Percentiles rank a stretch among this genome's conserved stretches.
These are phyloP conservation scores for Thecaphora thlaspeos DNA, from an alignment of 1,284 basidiomycete genomes.

Conservation along the genomic window DNA sequence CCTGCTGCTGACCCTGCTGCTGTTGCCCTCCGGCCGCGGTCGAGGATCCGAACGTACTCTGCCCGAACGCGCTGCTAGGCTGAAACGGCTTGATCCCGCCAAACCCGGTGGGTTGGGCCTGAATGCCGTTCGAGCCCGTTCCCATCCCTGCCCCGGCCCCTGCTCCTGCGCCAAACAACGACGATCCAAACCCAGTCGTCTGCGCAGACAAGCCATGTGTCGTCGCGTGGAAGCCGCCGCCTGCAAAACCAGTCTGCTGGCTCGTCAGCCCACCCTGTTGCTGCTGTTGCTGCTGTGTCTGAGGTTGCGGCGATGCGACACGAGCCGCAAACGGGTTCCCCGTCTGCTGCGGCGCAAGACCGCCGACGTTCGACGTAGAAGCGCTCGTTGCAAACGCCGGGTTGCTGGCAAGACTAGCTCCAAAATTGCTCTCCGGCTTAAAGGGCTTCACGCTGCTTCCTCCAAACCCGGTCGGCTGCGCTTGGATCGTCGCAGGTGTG, in stretches of 20 bases:
- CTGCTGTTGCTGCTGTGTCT: constrained; percentile 13
- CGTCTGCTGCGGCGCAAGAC: constrained; percentile 24
- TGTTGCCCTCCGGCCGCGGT: no score
- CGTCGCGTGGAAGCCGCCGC: no score
- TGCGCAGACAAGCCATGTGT: no score
- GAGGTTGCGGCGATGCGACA: constrained; percentile 11
- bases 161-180: neutral
- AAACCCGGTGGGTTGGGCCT: constrained; percentile 42
- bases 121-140: constrained; percentile 1
- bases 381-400: constrained; percentile 6
- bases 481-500: constrained; percentile 15
- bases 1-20: no score
- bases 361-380: neutral
- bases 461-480: constrained; percentile 47
- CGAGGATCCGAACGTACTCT: constrained; percentile 10
- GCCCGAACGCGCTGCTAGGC: constrained; percentile 48
- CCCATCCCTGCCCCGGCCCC: neutral
- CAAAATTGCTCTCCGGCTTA: constrained; percentile 44
- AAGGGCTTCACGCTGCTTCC: constrained; percentile 33
- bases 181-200: neutral
- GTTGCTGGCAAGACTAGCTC: constrained; percentile 25
- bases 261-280: constrained; percentile 1
- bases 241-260: no score
- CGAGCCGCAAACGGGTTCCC: constrained; percentile 40
- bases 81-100: constrained; percentile 52